Evolutionary conservation across 1,284 basidiomycete species (phyloP), one percentile per base, ranked within the genome.

Genomic region (Bjerkandera adusta): DNA sequence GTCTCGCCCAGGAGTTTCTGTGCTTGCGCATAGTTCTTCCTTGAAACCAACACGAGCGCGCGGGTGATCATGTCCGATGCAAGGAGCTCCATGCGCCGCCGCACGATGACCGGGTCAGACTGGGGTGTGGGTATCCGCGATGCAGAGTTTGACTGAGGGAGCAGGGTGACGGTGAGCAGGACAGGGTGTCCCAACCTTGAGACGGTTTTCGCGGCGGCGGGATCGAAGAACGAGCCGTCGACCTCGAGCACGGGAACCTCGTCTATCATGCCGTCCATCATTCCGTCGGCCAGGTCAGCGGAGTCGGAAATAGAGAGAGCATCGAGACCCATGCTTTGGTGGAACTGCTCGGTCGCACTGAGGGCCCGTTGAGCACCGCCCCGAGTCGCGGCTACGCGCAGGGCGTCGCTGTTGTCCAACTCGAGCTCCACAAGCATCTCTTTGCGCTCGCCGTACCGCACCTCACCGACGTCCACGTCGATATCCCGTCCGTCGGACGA

Each of bases 361-460:
- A 84, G 62, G 45, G 74, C 59, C 20, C 73, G 66, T 30, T 56
- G 56, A 33, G 61, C 47, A 40, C 49, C 42, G 24, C 51, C 49
- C 16, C 45, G 47, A 34, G 29, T 62, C 49, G 48, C 61, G 52
- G 73, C 66, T 30, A 27, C 63, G 49, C 51, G 64, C 55, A 56
- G 69, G 52, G 75, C 66, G 55, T 89, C 85, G 46, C 72, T 70
- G 58, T 91, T 89, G 62, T 92, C 87, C 47, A 95, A 76, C 68
- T 97, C 94, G 37, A 97, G 77, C 69, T 97, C 94, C 49, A 97
- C 79, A 18, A 97, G 75, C 79, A 97, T 91, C 74, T 97, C 94
- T 65, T 93, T 89, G 57, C 83, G 79, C 72, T 97, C 93, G 27
- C 92, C 93, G 60, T 90, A 94, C 45, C 91, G 76, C 58, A 97